Percentiles rank a stretch among this genome's conserved stretches.
phyloP scores from a whole-genome alignment of 306 rosid genomes.

The Malus fusca region DNA sequence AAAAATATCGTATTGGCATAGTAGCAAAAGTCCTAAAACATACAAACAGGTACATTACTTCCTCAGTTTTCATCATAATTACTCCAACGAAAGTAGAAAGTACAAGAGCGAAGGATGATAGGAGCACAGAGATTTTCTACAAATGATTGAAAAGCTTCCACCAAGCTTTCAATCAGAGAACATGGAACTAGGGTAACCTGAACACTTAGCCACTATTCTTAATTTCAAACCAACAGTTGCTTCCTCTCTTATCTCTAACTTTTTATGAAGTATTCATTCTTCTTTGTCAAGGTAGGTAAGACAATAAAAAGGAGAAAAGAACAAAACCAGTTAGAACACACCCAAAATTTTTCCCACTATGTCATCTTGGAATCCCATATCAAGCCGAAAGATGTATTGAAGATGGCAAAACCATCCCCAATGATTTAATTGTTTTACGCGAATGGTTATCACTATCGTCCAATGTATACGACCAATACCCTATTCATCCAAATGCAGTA shows the following conservation, averaged over 20 bases:
- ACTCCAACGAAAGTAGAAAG: not conserved
- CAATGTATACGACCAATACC: not conserved
- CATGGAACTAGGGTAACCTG: not conserved
- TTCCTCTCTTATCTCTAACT: not conserved
- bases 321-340: not conserved
- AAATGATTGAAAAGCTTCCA: not conserved
- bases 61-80: constrained; percentile 4
- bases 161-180: not conserved
- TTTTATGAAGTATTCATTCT: not conserved
- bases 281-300: not conserved
- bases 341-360: not conserved
- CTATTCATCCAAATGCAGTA: not conserved
- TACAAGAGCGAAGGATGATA: not conserved
- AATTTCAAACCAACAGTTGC: not conserved
- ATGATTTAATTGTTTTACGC: not conserved
- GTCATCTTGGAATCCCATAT: not conserved
- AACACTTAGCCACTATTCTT: not conserved
- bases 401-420: not conserved
- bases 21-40: constrained; percentile 83
- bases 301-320: not conserved
- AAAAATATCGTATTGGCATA: constrained; percentile 91
- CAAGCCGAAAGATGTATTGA: not conserved
- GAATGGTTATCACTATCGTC: not conserved
- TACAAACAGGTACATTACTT: constrained; percentile 16
- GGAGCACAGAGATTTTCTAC: not conserved